phyloP scores from a whole-genome alignment of 164 flowering plant species.

The Chloranthus sessilifolius region DNA sequence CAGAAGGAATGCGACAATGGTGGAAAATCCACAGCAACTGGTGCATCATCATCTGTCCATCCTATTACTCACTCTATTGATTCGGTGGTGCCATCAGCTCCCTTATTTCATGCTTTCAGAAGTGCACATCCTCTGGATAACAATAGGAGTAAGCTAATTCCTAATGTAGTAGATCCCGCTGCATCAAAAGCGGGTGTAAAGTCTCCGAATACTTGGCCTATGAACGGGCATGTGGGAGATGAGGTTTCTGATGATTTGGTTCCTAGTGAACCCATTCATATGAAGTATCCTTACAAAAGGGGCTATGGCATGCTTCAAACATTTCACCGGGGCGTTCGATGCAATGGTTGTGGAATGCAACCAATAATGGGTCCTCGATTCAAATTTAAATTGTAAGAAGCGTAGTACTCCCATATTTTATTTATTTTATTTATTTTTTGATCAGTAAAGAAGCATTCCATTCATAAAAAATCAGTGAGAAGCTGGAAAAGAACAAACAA shows the following conservation, averaged over 20 bases:
- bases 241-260: slow-evolving; percentile 10
- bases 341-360: slow-evolving; percentile 85
- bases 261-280: not conserved
- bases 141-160: slow-evolving; percentile 4
- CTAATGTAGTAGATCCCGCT: no score
- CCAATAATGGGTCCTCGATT: slow-evolving; percentile 87
- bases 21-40: not conserved
- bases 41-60: slow-evolving; percentile 6
- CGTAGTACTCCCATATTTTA: no score
- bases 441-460: no score
- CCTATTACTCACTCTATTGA: not conserved
- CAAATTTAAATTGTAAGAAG: slow-evolving; percentile 91
- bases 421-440: no score
- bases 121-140: slow-evolving; percentile 1
- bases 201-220: no score
- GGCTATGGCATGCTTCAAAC: slow-evolving; percentile 23
- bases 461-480: no score
- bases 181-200: no score
- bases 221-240: not conserved
- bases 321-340: slow-evolving; percentile 69
- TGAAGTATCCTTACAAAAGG: slow-evolving; percentile 21
- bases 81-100: not conserved
- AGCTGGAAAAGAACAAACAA: no score
- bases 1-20: no score
- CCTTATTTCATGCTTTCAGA: not conserved